phyloP scores from a whole-genome alignment of 2,329 filamentous ascomycete species.

The Huntiella omanensis region DNA sequence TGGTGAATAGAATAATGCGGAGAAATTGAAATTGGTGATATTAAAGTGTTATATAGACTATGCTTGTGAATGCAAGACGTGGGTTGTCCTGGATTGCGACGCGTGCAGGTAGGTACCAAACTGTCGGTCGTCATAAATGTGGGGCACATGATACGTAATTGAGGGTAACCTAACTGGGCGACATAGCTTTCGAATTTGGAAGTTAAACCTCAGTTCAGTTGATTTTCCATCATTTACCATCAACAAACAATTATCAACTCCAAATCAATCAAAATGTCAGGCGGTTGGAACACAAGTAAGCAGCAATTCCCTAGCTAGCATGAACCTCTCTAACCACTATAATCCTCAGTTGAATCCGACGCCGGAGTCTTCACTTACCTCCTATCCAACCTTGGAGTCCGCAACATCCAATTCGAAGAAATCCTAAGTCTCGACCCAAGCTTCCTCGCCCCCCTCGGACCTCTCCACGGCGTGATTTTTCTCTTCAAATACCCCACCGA shows the following conservation, averaged over 20 bases:
- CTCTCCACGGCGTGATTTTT: slow-evolving; percentile 91
- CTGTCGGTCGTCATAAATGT: neutral
- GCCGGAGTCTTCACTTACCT: slow-evolving; percentile 96
- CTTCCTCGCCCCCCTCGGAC: slow-evolving; percentile 49
- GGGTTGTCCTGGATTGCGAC: too few species aligned
- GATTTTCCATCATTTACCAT: too few species aligned
- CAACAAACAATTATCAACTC: neutral
- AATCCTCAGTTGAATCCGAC: slow-evolving; percentile 60
- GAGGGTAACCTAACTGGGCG: neutral
- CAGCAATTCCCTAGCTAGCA: neutral
- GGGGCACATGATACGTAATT: neutral
- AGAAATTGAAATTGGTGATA: too few species aligned
- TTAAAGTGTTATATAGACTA: too few species aligned
- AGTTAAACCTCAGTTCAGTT: too few species aligned
- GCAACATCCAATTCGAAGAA: slow-evolving; percentile 92
- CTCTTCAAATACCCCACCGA: slow-evolving; percentile 90
- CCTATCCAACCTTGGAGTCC: slow-evolving; percentile 76
- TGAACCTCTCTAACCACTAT: neutral
- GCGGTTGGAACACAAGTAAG: slow-evolving; percentile 84
- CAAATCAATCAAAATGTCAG: slow-evolving; percentile 16
- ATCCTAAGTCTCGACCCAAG: slow-evolving; percentile 73
- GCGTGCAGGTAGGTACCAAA: too few species aligned
- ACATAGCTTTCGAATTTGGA: too few species aligned
- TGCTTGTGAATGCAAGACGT: too few species aligned
- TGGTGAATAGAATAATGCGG: too few species aligned